Evolutionary conservation across 1,284 basidiomycete genomes (phyloP), one percentile per base, ranked within the genome.

Genomic region (Ustilago lituana): DNA sequence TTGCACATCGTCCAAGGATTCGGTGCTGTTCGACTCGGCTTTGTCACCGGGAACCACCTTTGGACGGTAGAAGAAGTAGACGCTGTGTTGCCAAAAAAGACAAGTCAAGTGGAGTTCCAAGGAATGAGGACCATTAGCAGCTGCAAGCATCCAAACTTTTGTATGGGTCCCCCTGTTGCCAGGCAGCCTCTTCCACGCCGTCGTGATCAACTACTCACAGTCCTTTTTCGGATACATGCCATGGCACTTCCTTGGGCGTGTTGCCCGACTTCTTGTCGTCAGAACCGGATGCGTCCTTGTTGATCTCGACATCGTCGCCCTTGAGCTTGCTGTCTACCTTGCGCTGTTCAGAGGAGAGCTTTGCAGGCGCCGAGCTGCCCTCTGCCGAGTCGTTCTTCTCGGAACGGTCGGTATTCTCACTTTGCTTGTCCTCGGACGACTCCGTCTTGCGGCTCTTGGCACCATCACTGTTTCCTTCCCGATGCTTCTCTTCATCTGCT

Each of bases 1-100:
- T 29, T 65, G 63, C 5, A 71, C 66, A 24, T 66, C 66, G 39
- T 76, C 69, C 37, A 76, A 35, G 12, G 55, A 67, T 17, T 62
- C 45, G 12, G 60, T 60, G 27, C 45, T 37, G 23, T 37, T 53
- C 15, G 36, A 41, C 15, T 71, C 63, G 23, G 64, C 71, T n/a
- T 59, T 50, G 40, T 71, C 53, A 11, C 59, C 68, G 14, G 63
- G 37, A 11, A 43, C 33, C 3, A 76, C 74, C 47, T 74, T 76
- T 37, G 74, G 74, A 15, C 74, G 58, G 26, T 76, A 76, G 61
- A 74, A 72, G 44, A 67, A 76, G 46, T 67, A 74, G 41, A 76
- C 47, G 36, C 64, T 67, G 51, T 19, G 31, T 3, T 14, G 15
- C 27, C 10, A 20, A 24, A n/a, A 5, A 2, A 5, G 22, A 19